Evolutionary conservation across 2,329 filamentous ascomycete species (phyloP).

Genomic region (Xylariales sp.): DNA sequence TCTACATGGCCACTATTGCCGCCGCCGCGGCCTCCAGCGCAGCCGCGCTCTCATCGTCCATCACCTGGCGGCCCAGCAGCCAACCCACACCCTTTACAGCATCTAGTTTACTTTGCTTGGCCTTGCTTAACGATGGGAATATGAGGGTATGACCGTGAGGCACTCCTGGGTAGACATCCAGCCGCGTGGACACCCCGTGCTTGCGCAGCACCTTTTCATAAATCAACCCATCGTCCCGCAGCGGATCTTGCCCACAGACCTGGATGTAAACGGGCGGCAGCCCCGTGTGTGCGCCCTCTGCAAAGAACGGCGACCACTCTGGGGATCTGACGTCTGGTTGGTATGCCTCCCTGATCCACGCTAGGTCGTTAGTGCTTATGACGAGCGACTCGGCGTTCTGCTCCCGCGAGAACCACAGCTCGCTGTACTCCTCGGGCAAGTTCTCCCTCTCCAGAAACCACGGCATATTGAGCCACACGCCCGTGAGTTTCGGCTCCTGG

Average conservation of each 20-base stretch:
- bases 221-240: not conserved
- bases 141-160: not conserved
- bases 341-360: not conserved
- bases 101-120: not conserved
- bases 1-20: not conserved
- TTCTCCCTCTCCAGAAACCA: not conserved
- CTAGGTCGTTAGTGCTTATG: not conserved
- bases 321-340: not conserved
- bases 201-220: not conserved
- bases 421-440: not conserved
- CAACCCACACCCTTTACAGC: not conserved
- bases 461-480: not conserved
- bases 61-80: not conserved
- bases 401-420: not conserved
- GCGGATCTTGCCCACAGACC: not conserved
- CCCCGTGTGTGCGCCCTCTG: not conserved
- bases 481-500: not conserved
- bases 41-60: not conserved
- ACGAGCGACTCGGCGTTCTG: not conserved
- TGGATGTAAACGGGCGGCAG: not conserved
- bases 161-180: not conserved
- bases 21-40: not conserved
- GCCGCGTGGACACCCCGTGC: not conserved
- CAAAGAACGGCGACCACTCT: not conserved
- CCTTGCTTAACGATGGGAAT: not conserved